Percentiles rank a stretch among this genome's conserved stretches.
phyloP scores from a whole-genome alignment of 2,329 filamentous ascomycete species.

The Aschersonia sp. region DNA sequence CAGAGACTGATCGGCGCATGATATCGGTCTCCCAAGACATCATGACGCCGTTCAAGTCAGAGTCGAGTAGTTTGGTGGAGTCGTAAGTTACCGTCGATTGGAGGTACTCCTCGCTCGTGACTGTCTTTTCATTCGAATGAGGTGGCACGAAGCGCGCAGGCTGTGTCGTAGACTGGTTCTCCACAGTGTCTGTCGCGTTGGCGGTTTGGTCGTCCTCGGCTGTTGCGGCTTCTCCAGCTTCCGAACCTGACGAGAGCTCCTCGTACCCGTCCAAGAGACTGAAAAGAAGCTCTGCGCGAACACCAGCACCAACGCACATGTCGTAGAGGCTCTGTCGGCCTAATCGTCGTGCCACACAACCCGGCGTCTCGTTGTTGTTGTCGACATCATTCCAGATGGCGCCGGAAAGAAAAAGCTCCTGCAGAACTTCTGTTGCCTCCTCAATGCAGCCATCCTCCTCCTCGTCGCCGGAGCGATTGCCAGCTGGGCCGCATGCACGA shows the following conservation, averaged over 20 bases:
- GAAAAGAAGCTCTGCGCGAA: constrained; percentile 78
- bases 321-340: constrained; percentile 61
- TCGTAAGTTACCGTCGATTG: constrained; percentile 50
- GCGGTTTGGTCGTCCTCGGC: constrained; percentile 27
- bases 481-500: constrained; percentile 47
- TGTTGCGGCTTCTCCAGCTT: constrained; percentile 7
- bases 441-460: constrained; percentile 30
- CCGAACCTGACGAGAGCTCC: constrained; percentile 44
- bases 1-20: constrained; percentile 63
- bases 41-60: constrained; percentile 73
- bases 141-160: constrained; percentile 15
- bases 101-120: constrained; percentile 55
- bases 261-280: constrained; percentile 73
- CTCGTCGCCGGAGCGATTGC: constrained; percentile 8
- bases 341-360: constrained; percentile 64
- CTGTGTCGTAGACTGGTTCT: constrained; percentile 9
- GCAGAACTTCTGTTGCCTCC: constrained; percentile 52
- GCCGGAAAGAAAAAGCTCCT: constrained; percentile 68
- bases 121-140: constrained; percentile 24
- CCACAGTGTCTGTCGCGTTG: constrained; percentile 10
- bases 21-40: constrained; percentile 86
- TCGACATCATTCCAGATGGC: constrained; percentile 98
- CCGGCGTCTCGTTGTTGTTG: constrained; percentile 73
- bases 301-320: constrained; percentile 75
- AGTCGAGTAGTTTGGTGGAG: constrained; percentile 55